Evolutionary conservation across 345 rosid genomes (phyloP), one percentile per base, ranked within the genome.

Genomic region (Eutrema yunnanense): DNA sequence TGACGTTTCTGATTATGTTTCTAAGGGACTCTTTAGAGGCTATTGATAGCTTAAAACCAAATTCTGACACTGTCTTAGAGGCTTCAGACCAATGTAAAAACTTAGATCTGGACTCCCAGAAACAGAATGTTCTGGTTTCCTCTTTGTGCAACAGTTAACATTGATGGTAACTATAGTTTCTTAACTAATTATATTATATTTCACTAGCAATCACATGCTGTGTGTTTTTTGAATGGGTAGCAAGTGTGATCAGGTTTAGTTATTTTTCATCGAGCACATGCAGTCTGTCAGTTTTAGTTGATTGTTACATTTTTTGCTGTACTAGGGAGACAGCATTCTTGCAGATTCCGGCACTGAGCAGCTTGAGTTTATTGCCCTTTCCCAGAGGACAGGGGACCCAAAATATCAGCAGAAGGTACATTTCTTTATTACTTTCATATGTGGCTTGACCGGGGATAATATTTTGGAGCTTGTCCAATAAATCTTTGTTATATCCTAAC

Each of bases 301-400:
- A 77, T 41, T 34, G 9, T 43, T 65, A 8, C 33, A 33, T 8
- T 60, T 36, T 29, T 64, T 65, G 30, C 32, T 62, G 56, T 63
- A 36, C n/a, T 71, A 96, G 99, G 97, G 97, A 33, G 80, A 82
- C 56, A 96, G 97, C 81, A 92, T 96, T 65, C 95, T 96, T 64
- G 99, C 99, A 56, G 99, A 96, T 80, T 87, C 98, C 43, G 99
- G 96, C 65, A 90, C 99, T 3, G 99, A 96, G 79, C 98, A 92
- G 86, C 81, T 96, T 12, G 99, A 96, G 66, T 96, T 96, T 73
- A 90, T 96, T 64, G 97, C 97, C 67, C 98, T 96, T 73, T 92
- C 99, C 58, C 99, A 92, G 70, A 90, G 98, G 76, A 92, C 98
- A 50, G 94, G 92, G 66, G 97, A 96, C 68, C 95, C 83, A 6